Conservation (phyloP, 148 eudicot species). For the Linanthus parryae region DNA sequence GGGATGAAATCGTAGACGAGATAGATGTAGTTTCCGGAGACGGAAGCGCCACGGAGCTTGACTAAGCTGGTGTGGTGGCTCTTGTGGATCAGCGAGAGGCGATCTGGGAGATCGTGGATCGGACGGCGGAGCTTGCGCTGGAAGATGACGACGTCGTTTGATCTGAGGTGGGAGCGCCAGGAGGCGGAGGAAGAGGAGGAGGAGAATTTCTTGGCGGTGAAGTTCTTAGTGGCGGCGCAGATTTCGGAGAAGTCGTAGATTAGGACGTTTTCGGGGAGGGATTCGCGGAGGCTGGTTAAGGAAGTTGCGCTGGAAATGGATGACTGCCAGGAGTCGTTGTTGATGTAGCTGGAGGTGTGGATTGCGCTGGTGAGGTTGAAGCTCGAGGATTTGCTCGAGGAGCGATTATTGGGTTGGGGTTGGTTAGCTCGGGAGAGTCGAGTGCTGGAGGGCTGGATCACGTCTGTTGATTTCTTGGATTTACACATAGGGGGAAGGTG, state of each 20-base stretch:
- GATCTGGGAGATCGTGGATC: constrained; percentile 35
- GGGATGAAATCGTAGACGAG: constrained; percentile 61
- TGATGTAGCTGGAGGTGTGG: constrained; percentile 9
- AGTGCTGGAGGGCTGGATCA: too few relatives aligned
- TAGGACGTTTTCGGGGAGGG: constrained; percentile 48
- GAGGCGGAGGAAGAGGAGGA: constrained; percentile 68
- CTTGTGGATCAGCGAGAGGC: constrained; percentile 43
- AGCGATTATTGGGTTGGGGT: too few relatives aligned
- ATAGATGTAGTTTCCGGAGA: constrained; percentile 51
- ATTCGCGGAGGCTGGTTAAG: constrained; percentile 42
- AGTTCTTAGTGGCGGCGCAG: constrained; percentile 44
- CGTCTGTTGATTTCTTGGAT: too few relatives aligned
- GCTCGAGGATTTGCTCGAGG: too few relatives aligned
- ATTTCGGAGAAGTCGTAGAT: constrained; percentile 57
- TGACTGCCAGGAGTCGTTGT: constrained; percentile 29
- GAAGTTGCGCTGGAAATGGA: constrained; percentile 35
- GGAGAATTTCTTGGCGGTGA: constrained; percentile 39
- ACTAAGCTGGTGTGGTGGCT: constrained; percentile 69
- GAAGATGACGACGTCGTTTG: constrained; percentile 29
- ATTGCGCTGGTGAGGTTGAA: too few relatives aligned
- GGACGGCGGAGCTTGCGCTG: constrained; percentile 62
- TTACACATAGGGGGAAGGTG: too few relatives aligned
- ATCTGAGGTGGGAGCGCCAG: constrained; percentile 53
- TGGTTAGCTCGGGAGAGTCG: too few relatives aligned
- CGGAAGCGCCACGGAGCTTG: constrained; percentile 56